Evolutionary conservation across 2,329 filamentous ascomycete species (phyloP).

Genomic region (Trichoderma simmonsii): DNA sequence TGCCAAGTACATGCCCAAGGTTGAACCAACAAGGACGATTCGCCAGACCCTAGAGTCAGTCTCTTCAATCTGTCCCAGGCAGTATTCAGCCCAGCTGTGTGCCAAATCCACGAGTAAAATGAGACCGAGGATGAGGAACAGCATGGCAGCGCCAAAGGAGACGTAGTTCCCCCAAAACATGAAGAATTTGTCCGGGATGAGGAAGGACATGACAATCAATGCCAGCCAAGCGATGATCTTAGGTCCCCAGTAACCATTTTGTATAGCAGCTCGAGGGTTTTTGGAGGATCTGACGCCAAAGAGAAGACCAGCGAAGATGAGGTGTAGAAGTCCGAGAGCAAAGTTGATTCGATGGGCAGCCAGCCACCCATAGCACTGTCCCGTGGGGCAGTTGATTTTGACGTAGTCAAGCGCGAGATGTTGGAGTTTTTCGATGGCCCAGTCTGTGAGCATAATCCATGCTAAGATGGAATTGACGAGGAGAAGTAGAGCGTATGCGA

Average conservation of each 20-base stretch:
- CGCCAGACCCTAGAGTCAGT: conserved; percentile 84
- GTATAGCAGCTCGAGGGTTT: conserved; percentile 80
- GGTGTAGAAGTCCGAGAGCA: conserved; percentile 89
- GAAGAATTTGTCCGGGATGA: conserved; percentile 94
- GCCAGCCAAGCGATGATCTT: conserved; percentile 88
- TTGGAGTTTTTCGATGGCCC: conserved; percentile 95
- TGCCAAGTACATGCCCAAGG: conserved; percentile 86
- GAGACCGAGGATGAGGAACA: conserved; percentile 89
- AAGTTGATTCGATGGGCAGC: conserved; percentile 98
- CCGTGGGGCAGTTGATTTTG: conserved; percentile 86
- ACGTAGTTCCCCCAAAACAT: conserved; percentile 95
- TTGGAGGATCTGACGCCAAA: conserved; percentile 84
- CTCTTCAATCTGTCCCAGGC: conserved; percentile 87
- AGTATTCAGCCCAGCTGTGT: conserved; percentile 96
- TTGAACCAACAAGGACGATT: conserved; percentile 83
- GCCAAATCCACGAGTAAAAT: conserved; percentile 92
- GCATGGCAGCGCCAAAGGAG: conserved; percentile 79
- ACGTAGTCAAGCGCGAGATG: conserved; percentile 92
- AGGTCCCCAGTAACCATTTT: conserved; percentile 99
- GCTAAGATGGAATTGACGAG: conserved; percentile 95
- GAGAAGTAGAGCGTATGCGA: conserved; percentile 91
- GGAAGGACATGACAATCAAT: conserved; percentile 85
- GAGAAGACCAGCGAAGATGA: conserved; percentile 78
- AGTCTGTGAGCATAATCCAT: conserved; percentile 99
- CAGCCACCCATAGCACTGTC: conserved; percentile 91